Evolutionary conservation across 306 rosid genomes (phyloP).

Genomic region (Quercus cerris): DNA sequence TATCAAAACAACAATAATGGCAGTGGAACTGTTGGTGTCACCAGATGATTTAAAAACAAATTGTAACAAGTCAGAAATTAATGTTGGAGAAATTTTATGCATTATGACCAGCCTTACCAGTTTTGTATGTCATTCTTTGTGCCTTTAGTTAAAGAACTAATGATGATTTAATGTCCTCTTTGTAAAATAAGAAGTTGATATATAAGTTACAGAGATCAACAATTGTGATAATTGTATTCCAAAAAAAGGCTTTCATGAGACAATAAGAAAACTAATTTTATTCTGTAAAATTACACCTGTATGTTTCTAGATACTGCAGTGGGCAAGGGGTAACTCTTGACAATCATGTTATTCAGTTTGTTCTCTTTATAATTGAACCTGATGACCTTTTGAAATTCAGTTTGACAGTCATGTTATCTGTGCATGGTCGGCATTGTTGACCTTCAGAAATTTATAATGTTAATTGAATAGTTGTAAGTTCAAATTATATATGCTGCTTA

Average conservation of each 20-base stretch:
- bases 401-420: no score
- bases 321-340: background rate
- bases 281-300: no score
- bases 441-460: background rate
- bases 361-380: background rate
- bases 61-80: slow-evolving; percentile 20
- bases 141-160: background rate
- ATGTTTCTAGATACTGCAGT: background rate
- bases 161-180: background rate
- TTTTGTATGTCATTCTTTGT: background rate
- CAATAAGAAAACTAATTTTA: background rate
- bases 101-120: background rate
- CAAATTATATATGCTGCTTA: background rate
- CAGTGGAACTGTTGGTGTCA: slow-evolving; percentile 4
- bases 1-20: slow-evolving; percentile 13
- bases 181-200: background rate
- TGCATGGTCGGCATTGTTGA: no score
- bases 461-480: background rate
- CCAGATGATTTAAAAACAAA: slow-evolving; percentile 6
- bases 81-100: background rate
- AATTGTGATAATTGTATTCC: background rate
- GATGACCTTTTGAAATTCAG: background rate
- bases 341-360: background rate
- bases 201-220: background rate
- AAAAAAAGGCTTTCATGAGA: background rate